Base-by-base conservation (phyloP, 331 rosid species). In the Quercus tomentella region DNA sequence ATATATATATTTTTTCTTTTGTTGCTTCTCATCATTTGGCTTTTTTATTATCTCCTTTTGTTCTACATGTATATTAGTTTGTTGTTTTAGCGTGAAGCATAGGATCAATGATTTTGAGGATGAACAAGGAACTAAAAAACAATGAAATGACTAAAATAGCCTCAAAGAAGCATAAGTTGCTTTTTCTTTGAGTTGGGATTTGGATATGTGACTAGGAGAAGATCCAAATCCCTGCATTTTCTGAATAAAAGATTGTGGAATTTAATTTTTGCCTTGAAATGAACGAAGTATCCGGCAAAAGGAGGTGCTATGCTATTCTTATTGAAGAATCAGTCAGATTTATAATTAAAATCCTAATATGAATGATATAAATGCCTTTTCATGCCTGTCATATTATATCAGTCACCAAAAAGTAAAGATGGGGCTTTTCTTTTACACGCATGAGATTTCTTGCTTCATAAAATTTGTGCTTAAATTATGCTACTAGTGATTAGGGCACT, bases 241-340 rank as follows among this genome's bases (percentile, higher is more conserved):
- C 33, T 83, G 74, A 31, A 80, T 82, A 77, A 69, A 60, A 70
- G 61, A 71, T 78, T 72, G 65, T 33, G 4, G 3, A 75, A 68
- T 51, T 69, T 60, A 72, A 41, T 41, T 41, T 73, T 74, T 85
- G 85, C 84, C 79, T 83, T 85, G 82, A 80, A 84, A 86, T 77
- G 75, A 83, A 82, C 88, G 81, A 75, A 80, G 84, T 76, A 83
- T 88, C 81, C 66, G 57, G 84, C 41, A 63, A 67, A 73, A 62
- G 78, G 49, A 70, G 52, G 35, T 55, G 72, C 80, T 76, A 56
- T 82, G 61, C 81, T 68, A 78, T 82, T 77, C 81, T 76, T 78
- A 82, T 80, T 54, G 76, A 91, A 88, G 93, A 91, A 89, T 84
- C 84, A 30, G 87, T 88, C 90, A 86, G 86, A 78, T 31, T 82